Percentiles rank a stretch among this genome's conserved stretches.
Conservation (phyloP, 2,329 filamentous ascomycete species). For the Blastomyces emzantsi region DNA sequence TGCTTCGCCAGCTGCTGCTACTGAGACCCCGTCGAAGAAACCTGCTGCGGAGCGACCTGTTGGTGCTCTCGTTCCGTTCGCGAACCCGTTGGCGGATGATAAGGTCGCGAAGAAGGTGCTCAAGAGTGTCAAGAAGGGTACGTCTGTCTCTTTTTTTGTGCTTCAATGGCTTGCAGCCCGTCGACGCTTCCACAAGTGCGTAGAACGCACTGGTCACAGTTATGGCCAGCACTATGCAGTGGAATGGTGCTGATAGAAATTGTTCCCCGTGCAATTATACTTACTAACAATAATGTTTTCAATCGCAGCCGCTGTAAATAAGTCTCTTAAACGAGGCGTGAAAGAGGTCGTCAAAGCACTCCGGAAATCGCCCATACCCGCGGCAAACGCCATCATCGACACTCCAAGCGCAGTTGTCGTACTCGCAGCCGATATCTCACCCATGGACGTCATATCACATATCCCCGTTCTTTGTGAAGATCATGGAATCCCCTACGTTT, state of each 20-base stretch:
- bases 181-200: not conserved
- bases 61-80: slow-evolving; percentile 43
- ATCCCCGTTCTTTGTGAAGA: slow-evolving; percentile 97
- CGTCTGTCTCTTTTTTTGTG: slow-evolving; percentile 11
- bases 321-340: slow-evolving; percentile 92
- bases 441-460: slow-evolving; percentile 97
- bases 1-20: slow-evolving; percentile 18
- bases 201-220: not conserved
- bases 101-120: slow-evolving; percentile 45
- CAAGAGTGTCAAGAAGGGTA: slow-evolving; percentile 46
- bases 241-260: not conserved
- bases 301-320: slow-evolving; percentile 74
- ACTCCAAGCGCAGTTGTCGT: slow-evolving; percentile 69
- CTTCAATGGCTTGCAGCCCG: not conserved
- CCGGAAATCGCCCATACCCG: slow-evolving; percentile 72
- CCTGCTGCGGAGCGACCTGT: slow-evolving; percentile 24
- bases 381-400: slow-evolving; percentile 52
- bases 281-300: slow-evolving; percentile 18
- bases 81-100: slow-evolving; percentile 42
- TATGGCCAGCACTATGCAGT: not conserved
- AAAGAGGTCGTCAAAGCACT: slow-evolving; percentile 99
- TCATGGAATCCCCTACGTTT: slow-evolving; percentile 94
- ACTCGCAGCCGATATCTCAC: slow-evolving; percentile 94
- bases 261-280: not conserved
- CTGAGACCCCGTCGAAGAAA: slow-evolving; percentile 19